phyloP scores from a whole-genome alignment of 148 eudicot genomes.

The Rhododendron kiyosumense region DNA sequence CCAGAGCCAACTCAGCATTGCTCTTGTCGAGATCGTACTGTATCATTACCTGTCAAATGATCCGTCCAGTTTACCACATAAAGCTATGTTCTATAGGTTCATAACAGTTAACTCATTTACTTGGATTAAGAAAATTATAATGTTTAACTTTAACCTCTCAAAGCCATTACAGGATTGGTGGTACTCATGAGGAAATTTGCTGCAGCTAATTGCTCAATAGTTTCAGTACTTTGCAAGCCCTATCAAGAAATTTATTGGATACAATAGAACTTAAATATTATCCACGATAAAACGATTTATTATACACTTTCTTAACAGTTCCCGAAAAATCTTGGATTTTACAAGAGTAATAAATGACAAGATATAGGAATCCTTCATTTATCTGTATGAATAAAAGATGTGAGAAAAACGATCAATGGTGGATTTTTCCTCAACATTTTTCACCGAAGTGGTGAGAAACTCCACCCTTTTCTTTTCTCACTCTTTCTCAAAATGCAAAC shows the following conservation, averaged over 20 bases:
- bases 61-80: not conserved
- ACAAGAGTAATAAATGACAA: not conserved
- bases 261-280: not conserved
- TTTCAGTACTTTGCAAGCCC: not conserved
- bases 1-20: conserved; percentile 89
- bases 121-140: not conserved
- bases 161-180: not conserved
- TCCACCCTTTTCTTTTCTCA: not conserved
- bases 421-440: not conserved
- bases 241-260: not conserved
- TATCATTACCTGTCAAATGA: conserved; percentile 53
- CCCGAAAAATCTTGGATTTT: not conserved
- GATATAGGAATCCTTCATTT: not conserved
- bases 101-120: not conserved
- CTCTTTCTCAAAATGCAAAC: not conserved
- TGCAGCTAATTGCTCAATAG: not conserved
- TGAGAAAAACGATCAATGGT: not conserved
- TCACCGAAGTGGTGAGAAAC: not conserved
- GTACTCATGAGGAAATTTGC: not conserved
- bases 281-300: not conserved
- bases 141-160: not conserved
- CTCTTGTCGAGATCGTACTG: conserved; percentile 85
- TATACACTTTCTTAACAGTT: not conserved
- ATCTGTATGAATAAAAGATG: not conserved
- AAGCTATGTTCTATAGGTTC: not conserved